Base-by-base conservation (phyloP, 78 protist genomes). In the Dictyostelium capitatum region DNA sequence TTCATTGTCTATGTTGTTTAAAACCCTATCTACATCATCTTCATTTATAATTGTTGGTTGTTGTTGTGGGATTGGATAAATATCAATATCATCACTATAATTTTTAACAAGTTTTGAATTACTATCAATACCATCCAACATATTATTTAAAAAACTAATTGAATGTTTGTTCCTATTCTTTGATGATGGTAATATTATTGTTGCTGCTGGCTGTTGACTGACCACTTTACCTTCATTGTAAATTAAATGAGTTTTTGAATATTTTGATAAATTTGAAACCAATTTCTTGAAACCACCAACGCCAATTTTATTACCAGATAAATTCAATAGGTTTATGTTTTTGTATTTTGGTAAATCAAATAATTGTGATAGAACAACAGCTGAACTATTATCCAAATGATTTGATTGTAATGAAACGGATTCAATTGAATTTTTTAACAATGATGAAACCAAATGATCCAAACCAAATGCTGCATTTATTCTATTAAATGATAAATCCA, bases 221-320 rank as follows among this genome's bases (percentile, higher is more conserved):
- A 37, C 43, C 43, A 37, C 6, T 37, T 37, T 37, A 37, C 43
- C 43, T 2, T 67, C 37, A 67, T 67, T 32, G 30, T 67, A 17
- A 32, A 67, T 67, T 67, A 67, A 30, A 32, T 67, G 75, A 17
- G 75, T 32, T 17, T 67, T 67, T 67, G 75, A 67, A 67, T 67
- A 77, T 77, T 77, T 59, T 47, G 93, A 87, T 25, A 77, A 3
- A 15, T 25, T 5, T 5, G 3, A 10, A 62, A 56, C 28, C 2
- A 62, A 2, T 48, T 56, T 65, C 51, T 87, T 87, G 12, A 87
- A 78, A 4, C 85, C 93, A 28, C 43, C 72, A 7, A 77, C 1
- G 14, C 93, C 93, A 65, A 87, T 77, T 64, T 50, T 74, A 37
- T 87, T 87, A 48, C n/a, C 56, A 5, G 93, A 74, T 28, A 87